These are phyloP conservation scores for Penstemon barbatus DNA, from an alignment of 257 asterid genomes.

Conservation along the genomic window DNA sequence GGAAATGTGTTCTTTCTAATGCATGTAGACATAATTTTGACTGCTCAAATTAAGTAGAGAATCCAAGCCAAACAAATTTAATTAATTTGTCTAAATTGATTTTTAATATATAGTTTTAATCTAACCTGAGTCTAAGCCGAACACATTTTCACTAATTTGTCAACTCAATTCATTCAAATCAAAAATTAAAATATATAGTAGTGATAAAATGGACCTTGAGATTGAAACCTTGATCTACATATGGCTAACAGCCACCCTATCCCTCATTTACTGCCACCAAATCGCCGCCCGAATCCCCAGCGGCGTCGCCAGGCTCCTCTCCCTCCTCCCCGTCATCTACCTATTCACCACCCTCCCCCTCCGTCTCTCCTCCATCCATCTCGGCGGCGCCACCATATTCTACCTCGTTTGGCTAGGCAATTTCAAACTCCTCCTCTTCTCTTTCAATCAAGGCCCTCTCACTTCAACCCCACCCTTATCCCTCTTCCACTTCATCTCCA, in stretches of 20 bases:
- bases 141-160: too few species aligned
- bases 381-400: conserved; percentile 42
- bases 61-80: too few species aligned
- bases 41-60: too few species aligned
- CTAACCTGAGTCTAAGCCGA: too few species aligned
- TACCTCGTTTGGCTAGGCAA: conserved; percentile 74
- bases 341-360: conserved; percentile 46
- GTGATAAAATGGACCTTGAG: conserved; percentile 31
- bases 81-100: too few species aligned
- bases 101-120: too few species aligned
- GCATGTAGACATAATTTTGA: too few species aligned
- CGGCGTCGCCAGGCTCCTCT: conserved; percentile 47
- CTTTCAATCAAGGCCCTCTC: conserved; percentile 57
- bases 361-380: conserved; percentile 22
- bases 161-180: too few species aligned
- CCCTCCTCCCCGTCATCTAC: conserved; percentile 54
- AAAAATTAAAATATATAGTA: too few species aligned
- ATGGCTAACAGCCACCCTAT: conserved; percentile 45
- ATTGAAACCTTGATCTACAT: conserved; percentile 38
- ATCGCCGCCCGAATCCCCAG: conserved; percentile 39
- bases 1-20: too few species aligned
- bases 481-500: conserved; percentile 53
- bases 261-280: conserved; percentile 47
- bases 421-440: conserved; percentile 69
- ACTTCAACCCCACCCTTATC: conserved; percentile 36